Evolutionary conservation across 2,329 filamentous ascomycete genomes (phyloP).

Genomic region (Alternaria infectoria): DNA sequence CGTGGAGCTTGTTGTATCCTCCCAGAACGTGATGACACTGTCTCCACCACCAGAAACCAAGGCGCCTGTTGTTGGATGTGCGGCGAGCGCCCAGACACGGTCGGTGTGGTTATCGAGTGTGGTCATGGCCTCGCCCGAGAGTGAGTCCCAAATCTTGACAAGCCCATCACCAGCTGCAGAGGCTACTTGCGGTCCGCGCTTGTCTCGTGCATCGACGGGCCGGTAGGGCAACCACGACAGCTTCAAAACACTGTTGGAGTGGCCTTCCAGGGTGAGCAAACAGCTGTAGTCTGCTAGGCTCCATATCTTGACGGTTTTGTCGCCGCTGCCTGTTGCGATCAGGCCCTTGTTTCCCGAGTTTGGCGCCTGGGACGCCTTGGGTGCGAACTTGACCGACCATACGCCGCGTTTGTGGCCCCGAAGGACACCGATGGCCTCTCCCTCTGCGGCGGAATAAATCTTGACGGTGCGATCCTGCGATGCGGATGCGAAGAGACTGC

Average conservation of each 20-base stretch:
- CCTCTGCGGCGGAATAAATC: slow-evolving; percentile 90
- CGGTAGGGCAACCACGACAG: slow-evolving; percentile 79
- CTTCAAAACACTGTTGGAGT: slow-evolving; percentile 94
- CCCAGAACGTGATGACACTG: slow-evolving; percentile 94
- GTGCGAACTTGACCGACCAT: slow-evolving; percentile 92
- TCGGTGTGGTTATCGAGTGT: slow-evolving; percentile 98
- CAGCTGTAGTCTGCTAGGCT: slow-evolving; percentile 91
- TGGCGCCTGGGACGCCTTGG: slow-evolving; percentile 69
- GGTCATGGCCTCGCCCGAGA: slow-evolving; percentile 80
- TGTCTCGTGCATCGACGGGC: slow-evolving; percentile 50
- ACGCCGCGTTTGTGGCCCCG: slow-evolving; percentile 93
- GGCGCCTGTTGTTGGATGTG: slow-evolving; percentile 67
- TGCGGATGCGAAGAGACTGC: slow-evolving; percentile 88
- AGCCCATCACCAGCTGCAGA: slow-evolving; percentile 92
- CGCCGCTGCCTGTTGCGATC: slow-evolving; percentile 87
- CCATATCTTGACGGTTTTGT: slow-evolving; percentile 97
- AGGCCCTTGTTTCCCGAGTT: slow-evolving; percentile 75
- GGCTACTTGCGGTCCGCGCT: slow-evolving; percentile 73
- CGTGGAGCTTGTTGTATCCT: slow-evolving; percentile 84
- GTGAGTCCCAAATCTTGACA: slow-evolving; percentile 94
- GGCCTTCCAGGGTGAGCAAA: slow-evolving; percentile 91
- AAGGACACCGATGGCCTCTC: slow-evolving; percentile 88
- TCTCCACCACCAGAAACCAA: slow-evolving; percentile 92
- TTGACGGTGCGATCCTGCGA: slow-evolving; percentile 97
- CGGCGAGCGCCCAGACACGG: slow-evolving; percentile 87